phyloP scores from a whole-genome alignment of 768 basidiomycete genomes.

The Rossbeevera mucosa region DNA sequence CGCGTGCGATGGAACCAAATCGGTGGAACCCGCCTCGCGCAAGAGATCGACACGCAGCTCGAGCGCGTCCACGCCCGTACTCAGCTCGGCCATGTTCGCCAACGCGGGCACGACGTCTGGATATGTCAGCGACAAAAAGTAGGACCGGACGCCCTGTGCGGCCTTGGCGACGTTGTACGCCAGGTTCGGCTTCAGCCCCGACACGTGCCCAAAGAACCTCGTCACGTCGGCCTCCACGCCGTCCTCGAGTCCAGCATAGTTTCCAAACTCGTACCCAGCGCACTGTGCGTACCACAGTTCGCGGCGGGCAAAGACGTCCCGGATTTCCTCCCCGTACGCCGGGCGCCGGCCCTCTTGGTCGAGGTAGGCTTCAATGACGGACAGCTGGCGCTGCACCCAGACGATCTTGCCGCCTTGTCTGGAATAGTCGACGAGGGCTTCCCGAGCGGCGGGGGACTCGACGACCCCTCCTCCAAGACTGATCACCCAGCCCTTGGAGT shows the following conservation, averaged over 20 bases:
- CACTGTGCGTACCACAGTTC: slow-evolving; percentile 85
- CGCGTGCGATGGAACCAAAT: slow-evolving; percentile 55
- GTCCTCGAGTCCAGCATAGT: slow-evolving; percentile 46
- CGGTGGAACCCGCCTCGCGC: slow-evolving; percentile 44
- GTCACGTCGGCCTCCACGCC: slow-evolving; percentile 53
- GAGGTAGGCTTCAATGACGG: slow-evolving; percentile 80
- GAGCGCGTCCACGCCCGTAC: slow-evolving; percentile 82
- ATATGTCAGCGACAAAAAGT: slow-evolving; percentile 91
- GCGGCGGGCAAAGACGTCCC: slow-evolving; percentile 79
- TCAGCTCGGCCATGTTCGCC: slow-evolving; percentile 63
- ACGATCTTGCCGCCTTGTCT: slow-evolving; percentile 66
- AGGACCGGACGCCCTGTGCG: slow-evolving; percentile 56
- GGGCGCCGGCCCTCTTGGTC: slow-evolving; percentile 73
- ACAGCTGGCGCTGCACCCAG: slow-evolving; percentile 74
- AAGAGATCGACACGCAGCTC: slow-evolving; percentile 94
- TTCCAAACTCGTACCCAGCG: slow-evolving; percentile 78
- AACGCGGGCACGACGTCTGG: slow-evolving; percentile 77
- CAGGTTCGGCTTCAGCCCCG: slow-evolving; percentile 64
- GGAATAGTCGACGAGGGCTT: slow-evolving; percentile 64
- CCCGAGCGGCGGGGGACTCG: slow-evolving; percentile 72
- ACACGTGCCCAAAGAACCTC: slow-evolving; percentile 88
- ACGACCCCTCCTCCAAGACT: slow-evolving; percentile 95
- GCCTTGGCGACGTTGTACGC: slow-evolving; percentile 43
- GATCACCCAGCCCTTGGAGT: slow-evolving; percentile 63
- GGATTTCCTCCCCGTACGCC: slow-evolving; percentile 81